Evolutionary conservation across 129 eudicot genomes (phyloP).

Genomic region (Ambrosia trifida): DNA sequence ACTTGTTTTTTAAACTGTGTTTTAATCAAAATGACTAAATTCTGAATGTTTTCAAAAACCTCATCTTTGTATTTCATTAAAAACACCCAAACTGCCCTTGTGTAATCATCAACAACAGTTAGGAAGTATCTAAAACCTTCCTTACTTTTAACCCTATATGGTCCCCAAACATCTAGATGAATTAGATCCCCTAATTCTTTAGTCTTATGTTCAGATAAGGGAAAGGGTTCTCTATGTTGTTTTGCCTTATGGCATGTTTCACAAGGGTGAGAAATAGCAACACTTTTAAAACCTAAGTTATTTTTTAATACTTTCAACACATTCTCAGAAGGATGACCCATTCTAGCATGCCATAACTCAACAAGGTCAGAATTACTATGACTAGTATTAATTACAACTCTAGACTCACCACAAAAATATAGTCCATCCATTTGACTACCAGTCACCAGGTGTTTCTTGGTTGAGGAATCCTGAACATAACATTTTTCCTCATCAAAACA

Average conservation of each 20-base stretch:
- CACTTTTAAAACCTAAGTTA: too few species aligned
- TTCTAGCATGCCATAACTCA: too few species aligned
- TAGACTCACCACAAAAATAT: not conserved
- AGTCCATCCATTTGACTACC: not conserved
- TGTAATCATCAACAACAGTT: not conserved
- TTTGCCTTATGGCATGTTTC: too few species aligned
- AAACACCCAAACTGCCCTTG: not conserved
- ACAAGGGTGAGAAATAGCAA: not conserved
- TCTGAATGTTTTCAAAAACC: not conserved
- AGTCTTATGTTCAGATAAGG: not conserved
- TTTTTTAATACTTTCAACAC: too few species aligned
- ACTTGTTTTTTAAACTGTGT: not conserved
- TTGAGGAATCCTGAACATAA: not conserved
- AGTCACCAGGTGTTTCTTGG: not conserved
- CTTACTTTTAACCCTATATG: not conserved
- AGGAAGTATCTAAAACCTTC: not conserved
- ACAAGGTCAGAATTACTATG: not conserved
- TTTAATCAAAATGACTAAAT: not conserved
- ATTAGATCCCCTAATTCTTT: not conserved
- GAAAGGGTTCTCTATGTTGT: too few species aligned
- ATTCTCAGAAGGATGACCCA: too few species aligned
- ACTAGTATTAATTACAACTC: not conserved
- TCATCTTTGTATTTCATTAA: not conserved
- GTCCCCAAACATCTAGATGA: not conserved
- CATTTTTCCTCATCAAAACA: not conserved